A percentile compares a stretch with the other conserved stretches of the same genome.
Evolutionary conservation across 2,329 filamentous ascomycete species (phyloP).

Genomic region (Exophiala xenobiotica): DNA sequence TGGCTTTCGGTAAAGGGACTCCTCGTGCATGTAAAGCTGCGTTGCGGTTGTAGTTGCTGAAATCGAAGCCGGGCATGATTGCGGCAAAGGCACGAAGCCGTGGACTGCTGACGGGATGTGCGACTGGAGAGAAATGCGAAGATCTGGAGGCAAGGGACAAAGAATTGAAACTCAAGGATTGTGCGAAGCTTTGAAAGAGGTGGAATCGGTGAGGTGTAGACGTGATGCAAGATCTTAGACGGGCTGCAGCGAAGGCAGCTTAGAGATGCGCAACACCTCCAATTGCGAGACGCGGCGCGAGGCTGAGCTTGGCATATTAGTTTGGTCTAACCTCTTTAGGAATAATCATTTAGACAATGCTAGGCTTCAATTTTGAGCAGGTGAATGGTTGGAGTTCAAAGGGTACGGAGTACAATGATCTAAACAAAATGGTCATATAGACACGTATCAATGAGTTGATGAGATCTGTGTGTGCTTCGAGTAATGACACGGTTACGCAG

Average conservation of each 20-base stretch:
- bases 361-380: background rate
- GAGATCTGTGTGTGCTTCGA: too few relatives aligned
- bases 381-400: background rate
- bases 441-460: too few relatives aligned
- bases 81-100: constrained; percentile 18
- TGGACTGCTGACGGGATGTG: background rate
- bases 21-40: constrained; percentile 90
- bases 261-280: constrained; percentile 12
- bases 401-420: too few relatives aligned
- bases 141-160: background rate
- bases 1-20: constrained; percentile 93
- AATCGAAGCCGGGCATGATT: constrained; percentile 93
- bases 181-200: background rate
- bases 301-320: constrained; percentile 2
- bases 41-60: constrained; percentile 99
- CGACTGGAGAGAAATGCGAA: background rate
- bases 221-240: background rate
- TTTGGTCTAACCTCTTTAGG: too few relatives aligned
- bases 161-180: background rate
- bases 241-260: constrained; percentile 11
- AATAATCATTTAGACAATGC: background rate
- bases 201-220: background rate
- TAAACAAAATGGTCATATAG: too few relatives aligned
- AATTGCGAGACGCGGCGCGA: background rate
- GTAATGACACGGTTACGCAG: too few relatives aligned